A percentile compares a stretch with the other conserved stretches of the same genome.
These are phyloP conservation scores for Mortierella antarctica DNA, from an alignment of 192 early-diverging fungal species.

Conservation along the genomic window DNA sequence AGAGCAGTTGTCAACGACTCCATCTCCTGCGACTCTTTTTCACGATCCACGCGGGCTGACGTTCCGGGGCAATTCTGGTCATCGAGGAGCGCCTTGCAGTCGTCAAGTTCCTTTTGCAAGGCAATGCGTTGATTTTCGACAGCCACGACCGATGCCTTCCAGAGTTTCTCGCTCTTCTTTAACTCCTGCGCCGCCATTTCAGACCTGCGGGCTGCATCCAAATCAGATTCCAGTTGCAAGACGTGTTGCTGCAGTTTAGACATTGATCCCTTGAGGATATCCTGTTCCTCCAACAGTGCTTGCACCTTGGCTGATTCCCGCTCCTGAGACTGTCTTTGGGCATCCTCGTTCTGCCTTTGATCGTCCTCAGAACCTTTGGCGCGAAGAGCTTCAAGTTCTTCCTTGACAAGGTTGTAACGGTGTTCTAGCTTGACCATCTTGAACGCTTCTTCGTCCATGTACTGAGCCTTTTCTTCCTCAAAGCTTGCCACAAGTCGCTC, in stretches of 20 bases:
- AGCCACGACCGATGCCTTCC: background rate
- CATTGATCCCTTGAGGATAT: too few relatives aligned
- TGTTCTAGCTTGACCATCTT: conserved; percentile 34
- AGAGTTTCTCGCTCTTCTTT: background rate
- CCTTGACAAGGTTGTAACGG: conserved; percentile 11
- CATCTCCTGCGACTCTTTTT: background rate
- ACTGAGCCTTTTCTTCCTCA: conserved; percentile 41
- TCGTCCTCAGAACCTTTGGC: background rate
- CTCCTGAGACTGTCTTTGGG: background rate
- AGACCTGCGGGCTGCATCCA: background rate
- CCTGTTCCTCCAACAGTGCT: too few relatives aligned
- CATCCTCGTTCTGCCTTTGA: background rate
- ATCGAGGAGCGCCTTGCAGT: background rate
- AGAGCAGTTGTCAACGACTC: background rate
- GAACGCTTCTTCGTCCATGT: conserved; percentile 38
- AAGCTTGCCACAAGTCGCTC: conserved; percentile 22
- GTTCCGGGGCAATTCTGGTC: too few relatives aligned
- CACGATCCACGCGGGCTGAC: too few relatives aligned
- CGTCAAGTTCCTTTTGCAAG: background rate
- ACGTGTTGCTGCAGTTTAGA: background rate
- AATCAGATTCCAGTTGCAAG: conserved; percentile 3
- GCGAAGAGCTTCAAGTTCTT: conserved; percentile 8
- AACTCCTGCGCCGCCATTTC: background rate
- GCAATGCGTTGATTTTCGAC: background rate
- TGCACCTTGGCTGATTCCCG: too few relatives aligned